A percentile compares a stretch with the other conserved stretches of the same genome.
These are phyloP conservation scores for Termitomyces sp. DNA, from an alignment of 768 basidiomycete genomes.

Conservation along the genomic window DNA sequence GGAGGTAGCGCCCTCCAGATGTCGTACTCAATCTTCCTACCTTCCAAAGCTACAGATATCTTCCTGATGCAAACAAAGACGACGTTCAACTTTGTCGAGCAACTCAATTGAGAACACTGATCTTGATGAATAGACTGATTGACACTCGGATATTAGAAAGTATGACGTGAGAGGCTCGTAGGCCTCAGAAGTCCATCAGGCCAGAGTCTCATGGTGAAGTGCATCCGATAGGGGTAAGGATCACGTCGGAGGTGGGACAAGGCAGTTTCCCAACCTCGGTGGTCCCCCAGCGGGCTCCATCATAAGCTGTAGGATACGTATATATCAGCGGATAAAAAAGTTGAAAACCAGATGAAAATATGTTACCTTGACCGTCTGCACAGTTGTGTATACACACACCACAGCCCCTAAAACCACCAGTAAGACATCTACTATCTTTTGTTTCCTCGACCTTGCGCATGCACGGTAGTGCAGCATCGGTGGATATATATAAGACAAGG, in stretches of 20 bases:
- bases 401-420: slow-evolving; percentile 74
- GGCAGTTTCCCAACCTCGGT: neutral
- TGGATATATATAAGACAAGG: slow-evolving; percentile 91
- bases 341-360: neutral
- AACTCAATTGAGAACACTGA: neutral
- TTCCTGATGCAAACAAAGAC: neutral
- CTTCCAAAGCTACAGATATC: neutral
- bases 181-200: neutral
- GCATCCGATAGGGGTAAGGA: neutral
- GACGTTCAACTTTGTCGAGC: neutral
- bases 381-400: slow-evolving; percentile 74
- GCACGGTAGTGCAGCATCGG: slow-evolving; percentile 89
- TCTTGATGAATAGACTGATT: neutral
- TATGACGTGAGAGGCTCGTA: neutral
- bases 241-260: neutral
- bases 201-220: neutral
- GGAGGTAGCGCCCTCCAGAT: too few relatives aligned
- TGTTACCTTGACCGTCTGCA: slow-evolving; percentile 65
- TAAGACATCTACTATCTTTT: slow-evolving; percentile 63
- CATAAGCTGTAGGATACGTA: neutral
- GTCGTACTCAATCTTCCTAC: neutral
- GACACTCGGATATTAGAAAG: neutral
- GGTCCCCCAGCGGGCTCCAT: neutral
- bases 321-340: neutral
- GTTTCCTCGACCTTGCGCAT: slow-evolving; percentile 61